Percentiles rank a stretch among this genome's conserved stretches.
Evolutionary conservation across 352 stramenopile species (phyloP).

Genomic region (Globisporangium yorkense): DNA sequence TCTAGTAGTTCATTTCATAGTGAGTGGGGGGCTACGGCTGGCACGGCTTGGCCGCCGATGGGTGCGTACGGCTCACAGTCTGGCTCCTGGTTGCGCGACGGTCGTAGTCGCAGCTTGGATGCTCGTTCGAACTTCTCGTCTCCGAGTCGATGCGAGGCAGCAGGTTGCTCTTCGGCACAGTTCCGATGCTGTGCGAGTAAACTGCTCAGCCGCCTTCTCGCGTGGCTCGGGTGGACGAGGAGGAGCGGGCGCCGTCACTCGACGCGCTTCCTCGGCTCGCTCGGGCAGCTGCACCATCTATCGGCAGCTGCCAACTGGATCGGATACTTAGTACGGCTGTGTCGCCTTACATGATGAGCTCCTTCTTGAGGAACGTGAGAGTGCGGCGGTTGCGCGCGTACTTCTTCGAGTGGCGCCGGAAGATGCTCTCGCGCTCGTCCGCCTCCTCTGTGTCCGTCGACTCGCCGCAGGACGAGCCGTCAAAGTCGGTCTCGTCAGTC

Average conservation of each 20-base stretch:
- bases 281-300: no score
- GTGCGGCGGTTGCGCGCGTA: constrained; percentile 51
- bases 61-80: no score
- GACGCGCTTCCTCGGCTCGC: background rate
- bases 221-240: no score
- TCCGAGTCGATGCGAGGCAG: background rate
- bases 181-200: constrained; percentile 8
- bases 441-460: constrained; percentile 37
- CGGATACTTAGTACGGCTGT: no score
- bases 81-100: no score
- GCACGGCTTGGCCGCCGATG: no score
- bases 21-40: no score
- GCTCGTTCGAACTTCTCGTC: no score
- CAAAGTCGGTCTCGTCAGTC: constrained; percentile 24
- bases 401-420: constrained; percentile 48
- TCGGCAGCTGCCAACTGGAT: no score
- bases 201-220: background rate
- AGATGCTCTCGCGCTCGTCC: constrained; percentile 34
- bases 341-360: constrained; percentile 13
- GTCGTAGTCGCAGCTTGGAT: no score
- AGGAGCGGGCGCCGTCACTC: background rate
- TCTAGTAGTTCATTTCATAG: no score
- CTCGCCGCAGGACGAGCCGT: constrained; percentile 21
- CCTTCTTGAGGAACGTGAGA: constrained; percentile 50
- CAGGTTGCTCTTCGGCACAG: background rate